A percentile compares a stretch with the other conserved stretches of the same genome.
Evolutionary conservation across 129 eudicot genomes (phyloP).

Genomic region (Rutidosis leptorrhynchoides): DNA sequence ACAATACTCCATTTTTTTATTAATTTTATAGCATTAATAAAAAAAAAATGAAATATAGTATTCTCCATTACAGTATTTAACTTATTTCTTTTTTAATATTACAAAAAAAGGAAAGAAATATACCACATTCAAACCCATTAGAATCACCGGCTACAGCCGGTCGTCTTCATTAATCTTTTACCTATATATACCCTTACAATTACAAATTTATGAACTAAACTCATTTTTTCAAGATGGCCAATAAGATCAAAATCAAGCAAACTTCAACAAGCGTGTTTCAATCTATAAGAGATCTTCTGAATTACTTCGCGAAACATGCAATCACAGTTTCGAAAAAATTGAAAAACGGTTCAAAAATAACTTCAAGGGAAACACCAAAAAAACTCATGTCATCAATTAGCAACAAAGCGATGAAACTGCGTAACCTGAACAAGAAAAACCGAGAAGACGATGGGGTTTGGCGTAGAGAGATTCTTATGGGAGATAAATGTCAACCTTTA

Average conservation of each 20-base stretch:
- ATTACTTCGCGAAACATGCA: not conserved
- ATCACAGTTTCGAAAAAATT: not conserved
- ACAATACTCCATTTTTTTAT: too few relatives aligned
- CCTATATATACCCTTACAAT: not conserved
- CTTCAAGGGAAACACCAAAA: not conserved
- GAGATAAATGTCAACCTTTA: slow-evolving; percentile 5
- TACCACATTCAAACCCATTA: too few relatives aligned
- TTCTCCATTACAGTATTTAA: too few relatives aligned
- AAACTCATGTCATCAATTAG: not conserved
- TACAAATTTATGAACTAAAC: too few relatives aligned
- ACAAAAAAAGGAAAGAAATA: too few relatives aligned
- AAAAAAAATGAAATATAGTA: too few relatives aligned
- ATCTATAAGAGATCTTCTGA: not conserved
- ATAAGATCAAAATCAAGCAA: not conserved
- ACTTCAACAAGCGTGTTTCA: not conserved
- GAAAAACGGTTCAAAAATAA: not conserved
- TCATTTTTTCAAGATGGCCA: not conserved
- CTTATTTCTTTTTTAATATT: too few relatives aligned
- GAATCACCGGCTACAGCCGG: not conserved
- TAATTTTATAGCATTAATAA: too few relatives aligned
- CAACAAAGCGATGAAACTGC: not conserved
- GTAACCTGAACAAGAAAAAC: not conserved
- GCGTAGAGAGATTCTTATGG: not conserved
- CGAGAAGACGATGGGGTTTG: not conserved
- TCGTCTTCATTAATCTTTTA: not conserved